Conservation (phyloP, 2,329 filamentous ascomycete genomes). For the Alternaria brassicae region DNA sequence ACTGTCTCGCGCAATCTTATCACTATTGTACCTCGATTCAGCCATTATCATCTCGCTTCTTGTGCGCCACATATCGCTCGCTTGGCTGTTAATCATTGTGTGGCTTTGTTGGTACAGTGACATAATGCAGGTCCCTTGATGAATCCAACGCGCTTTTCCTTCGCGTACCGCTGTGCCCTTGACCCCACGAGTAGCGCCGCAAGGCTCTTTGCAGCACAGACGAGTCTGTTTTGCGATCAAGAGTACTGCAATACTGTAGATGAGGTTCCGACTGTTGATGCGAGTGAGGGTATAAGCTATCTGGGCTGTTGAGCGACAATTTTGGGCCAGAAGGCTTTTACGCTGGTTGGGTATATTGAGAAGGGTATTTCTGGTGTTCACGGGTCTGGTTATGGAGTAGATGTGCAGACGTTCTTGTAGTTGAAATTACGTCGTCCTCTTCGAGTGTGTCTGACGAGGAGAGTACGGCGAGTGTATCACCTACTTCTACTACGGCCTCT, state of each 20-base stretch:
- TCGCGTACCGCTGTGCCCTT: not conserved
- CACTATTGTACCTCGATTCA: too few species aligned
- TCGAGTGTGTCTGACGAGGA: not conserved
- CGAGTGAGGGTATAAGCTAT: constrained; percentile 22
- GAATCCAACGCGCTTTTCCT: not conserved
- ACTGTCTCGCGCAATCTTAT: not conserved
- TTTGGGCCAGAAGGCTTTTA: constrained; percentile 18
- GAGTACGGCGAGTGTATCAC: not conserved
- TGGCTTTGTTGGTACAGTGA: not conserved
- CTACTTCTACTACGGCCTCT: not conserved
- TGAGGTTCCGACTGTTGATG: constrained; percentile 29
- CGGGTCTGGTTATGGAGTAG: too few species aligned
- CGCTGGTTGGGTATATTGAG: not conserved
- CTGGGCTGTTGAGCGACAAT: constrained; percentile 36
- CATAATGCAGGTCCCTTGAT: not conserved
- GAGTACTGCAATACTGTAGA: constrained; percentile 36
- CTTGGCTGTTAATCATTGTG: not conserved
- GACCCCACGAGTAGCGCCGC: constrained; percentile 17
- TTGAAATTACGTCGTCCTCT: not conserved
- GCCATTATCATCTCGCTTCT: not conserved
- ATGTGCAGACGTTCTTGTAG: not conserved
- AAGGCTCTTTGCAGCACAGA: constrained; percentile 25
- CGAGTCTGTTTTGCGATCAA: constrained; percentile 31
- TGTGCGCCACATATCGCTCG: not conserved
- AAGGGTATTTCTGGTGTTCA: not conserved